phyloP scores from a whole-genome alignment of 202 grass and related monocot species.

The Brachypodium distachyon region DNA sequence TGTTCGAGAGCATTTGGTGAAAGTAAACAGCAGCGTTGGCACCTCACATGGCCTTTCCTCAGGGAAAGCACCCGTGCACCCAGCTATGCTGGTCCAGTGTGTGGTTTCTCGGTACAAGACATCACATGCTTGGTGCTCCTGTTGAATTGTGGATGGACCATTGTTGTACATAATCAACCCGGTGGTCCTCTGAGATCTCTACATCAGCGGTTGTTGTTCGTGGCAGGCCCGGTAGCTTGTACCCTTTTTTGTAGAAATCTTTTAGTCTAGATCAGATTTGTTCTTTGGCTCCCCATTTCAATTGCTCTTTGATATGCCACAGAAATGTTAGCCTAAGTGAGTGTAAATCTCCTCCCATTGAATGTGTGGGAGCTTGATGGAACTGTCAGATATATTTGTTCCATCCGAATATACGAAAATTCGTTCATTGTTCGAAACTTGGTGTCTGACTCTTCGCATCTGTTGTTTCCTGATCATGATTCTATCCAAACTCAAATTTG shows the following conservation, averaged over 20 bases:
- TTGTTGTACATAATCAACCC: constrained; percentile 40
- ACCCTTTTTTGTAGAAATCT: constrained; percentile 33
- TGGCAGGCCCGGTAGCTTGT: constrained; percentile 40
- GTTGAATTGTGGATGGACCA: constrained; percentile 43
- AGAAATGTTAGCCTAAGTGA: constrained; percentile 11
- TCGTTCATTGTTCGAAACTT: constrained; percentile 29
- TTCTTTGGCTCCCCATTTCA: not conserved
- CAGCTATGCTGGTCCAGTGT: constrained; percentile 40
- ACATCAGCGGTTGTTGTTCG: constrained; percentile 31
- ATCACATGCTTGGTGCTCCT: constrained; percentile 51
- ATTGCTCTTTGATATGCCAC: constrained; percentile 6
- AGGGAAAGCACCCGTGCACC: constrained; percentile 17
- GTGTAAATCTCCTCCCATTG: constrained; percentile 35
- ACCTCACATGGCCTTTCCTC: constrained; percentile 34
- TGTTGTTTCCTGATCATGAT: not conserved
- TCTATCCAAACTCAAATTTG: not conserved
- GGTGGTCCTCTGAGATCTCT: constrained; percentile 44
- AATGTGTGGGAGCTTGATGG: constrained; percentile 3
- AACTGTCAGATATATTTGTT: constrained; percentile 24
- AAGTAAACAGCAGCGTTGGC: constrained; percentile 26
- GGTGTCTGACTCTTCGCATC: not conserved
- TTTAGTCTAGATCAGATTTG: constrained; percentile 33
- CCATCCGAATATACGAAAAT: constrained; percentile 27
- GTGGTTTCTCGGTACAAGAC: constrained; percentile 47
- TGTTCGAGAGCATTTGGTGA: not conserved